These are phyloP conservation scores for Tetrahymena malaccensis DNA, from an alignment of 73 alveolate species.

Conservation along the genomic window DNA sequence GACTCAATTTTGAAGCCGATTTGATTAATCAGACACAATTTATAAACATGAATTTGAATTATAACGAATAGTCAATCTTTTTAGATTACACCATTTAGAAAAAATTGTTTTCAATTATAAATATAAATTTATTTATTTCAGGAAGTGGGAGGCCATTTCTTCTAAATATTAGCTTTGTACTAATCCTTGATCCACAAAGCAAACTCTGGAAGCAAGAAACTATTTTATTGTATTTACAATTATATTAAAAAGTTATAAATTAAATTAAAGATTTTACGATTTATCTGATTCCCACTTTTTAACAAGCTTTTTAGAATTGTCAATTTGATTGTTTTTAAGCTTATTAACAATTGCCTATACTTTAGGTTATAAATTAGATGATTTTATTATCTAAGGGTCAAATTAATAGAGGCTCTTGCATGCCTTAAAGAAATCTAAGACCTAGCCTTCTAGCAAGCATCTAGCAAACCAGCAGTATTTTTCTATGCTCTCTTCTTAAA, in stretches of 20 bases:
- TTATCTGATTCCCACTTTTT: slow-evolving; percentile 23
- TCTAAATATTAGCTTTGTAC: background rate
- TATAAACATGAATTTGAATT: background rate
- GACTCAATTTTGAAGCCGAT: background rate
- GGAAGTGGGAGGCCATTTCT: background rate
- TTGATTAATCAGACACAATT: background rate
- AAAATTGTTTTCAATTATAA: background rate
- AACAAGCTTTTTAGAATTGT: background rate
- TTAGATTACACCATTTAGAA: background rate
- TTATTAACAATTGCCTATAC: slow-evolving; percentile 5
- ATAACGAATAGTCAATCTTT: background rate
- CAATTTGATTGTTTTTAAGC: slow-evolving; percentile 9
- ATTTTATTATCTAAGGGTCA: slow-evolving; percentile 1
- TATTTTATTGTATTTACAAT: background rate
- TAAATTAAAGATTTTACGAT: background rate
- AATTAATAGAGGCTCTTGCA: background rate
- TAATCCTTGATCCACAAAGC: background rate
- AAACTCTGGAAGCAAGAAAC: background rate
- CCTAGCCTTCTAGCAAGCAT: background rate
- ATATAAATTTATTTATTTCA: background rate
- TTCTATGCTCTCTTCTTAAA: slow-evolving; percentile 11
- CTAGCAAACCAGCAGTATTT: slow-evolving; percentile 25
- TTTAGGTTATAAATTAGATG: slow-evolving; percentile 21
- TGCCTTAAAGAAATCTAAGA: background rate
- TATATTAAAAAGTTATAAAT: background rate